Percentiles rank a stretch among this genome's conserved stretches.
phyloP scores from a whole-genome alignment of 345 rosid genomes.

The Pugionium dolabratum region DNA sequence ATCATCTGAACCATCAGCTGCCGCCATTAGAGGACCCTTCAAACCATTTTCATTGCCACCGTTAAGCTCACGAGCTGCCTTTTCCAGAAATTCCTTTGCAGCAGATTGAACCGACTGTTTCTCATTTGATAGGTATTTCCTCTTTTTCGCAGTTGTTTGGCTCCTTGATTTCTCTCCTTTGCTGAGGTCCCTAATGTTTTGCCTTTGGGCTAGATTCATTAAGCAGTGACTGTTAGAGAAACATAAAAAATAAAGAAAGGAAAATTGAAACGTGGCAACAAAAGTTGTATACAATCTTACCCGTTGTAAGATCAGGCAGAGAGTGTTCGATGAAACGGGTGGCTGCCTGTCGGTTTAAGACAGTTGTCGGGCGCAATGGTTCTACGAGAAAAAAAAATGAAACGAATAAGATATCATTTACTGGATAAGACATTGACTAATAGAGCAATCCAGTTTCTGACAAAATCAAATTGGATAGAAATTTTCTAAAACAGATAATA shows the following conservation, averaged over 20 bases:
- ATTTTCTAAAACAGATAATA: slow-evolving; percentile 19
- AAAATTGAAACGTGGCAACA: background rate
- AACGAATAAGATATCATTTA: slow-evolving; percentile 23
- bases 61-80: slow-evolving; percentile 82
- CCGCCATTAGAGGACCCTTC: slow-evolving; percentile 65
- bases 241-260: background rate
- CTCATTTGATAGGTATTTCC: slow-evolving; percentile 69
- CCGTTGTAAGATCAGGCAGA: slow-evolving; percentile 77
- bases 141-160: slow-evolving; percentile 57
- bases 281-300: slow-evolving; percentile 43
- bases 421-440: slow-evolving; percentile 14
- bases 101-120: slow-evolving; percentile 63
- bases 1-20: slow-evolving; percentile 52
- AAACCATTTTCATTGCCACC: slow-evolving; percentile 56
- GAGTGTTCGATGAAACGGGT: slow-evolving; percentile 90
- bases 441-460: slow-evolving; percentile 1
- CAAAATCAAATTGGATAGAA: slow-evolving; percentile 11
- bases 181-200: slow-evolving; percentile 63
- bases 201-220: slow-evolving; percentile 64
- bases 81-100: slow-evolving; percentile 85
- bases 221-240: slow-evolving; percentile 9
- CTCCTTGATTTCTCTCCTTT: slow-evolving; percentile 62
- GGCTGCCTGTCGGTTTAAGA: slow-evolving; percentile 80
- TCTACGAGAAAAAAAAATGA: slow-evolving; percentile 44
- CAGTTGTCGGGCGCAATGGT: slow-evolving; percentile 70